Evolutionary conservation across 2,329 filamentous ascomycete species (phyloP).

Genomic region (Geoglossum cookeanum): DNA sequence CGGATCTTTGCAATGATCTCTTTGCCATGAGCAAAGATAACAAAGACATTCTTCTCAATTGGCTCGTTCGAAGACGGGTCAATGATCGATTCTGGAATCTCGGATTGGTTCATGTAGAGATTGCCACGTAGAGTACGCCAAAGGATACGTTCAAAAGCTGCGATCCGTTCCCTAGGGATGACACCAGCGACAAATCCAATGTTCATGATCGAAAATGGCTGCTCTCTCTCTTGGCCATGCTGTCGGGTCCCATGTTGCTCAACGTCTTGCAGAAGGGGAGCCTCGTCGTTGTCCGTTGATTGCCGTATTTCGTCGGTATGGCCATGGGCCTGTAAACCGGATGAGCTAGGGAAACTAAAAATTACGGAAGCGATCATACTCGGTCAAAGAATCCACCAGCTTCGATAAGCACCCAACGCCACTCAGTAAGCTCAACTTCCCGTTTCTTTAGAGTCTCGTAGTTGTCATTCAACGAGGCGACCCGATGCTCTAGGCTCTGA

Average conservation of each 20-base stretch:
- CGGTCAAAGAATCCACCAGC: conserved; percentile 95
- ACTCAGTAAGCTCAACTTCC: conserved; percentile 91
- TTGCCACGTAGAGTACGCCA: conserved; percentile 96
- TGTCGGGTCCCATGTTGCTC: conserved; percentile 52
- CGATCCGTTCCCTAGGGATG: conserved; percentile 80
- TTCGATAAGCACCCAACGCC: conserved; percentile 94
- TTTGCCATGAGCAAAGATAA: conserved; percentile 97
- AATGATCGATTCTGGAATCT: conserved; percentile 84
- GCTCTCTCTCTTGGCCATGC: conserved; percentile 35
- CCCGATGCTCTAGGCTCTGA: conserved; percentile 78
- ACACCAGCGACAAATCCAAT: conserved; percentile 97
- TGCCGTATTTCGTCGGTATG: conserved; percentile 93
- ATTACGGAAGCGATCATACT: conserved; percentile 15
- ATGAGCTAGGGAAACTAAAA: not conserved
- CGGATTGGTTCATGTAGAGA: conserved; percentile 98
- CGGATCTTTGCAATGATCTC: conserved; percentile 97
- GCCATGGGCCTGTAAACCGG: conserved; percentile 46
- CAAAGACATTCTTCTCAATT: conserved; percentile 93
- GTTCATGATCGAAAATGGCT: conserved; percentile 92
- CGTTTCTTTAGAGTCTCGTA: conserved; percentile 97
- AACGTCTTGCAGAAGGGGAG: conserved; percentile 78
- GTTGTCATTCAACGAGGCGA: conserved; percentile 86
- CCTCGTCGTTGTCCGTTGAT: conserved; percentile 76
- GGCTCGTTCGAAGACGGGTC: conserved; percentile 86
- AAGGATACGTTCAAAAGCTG: conserved; percentile 87